Evolutionary conservation across 192 early-diverging fungal species (phyloP), one percentile per base, ranked within the genome.

Genomic region (Thamnidium elegans): DNA sequence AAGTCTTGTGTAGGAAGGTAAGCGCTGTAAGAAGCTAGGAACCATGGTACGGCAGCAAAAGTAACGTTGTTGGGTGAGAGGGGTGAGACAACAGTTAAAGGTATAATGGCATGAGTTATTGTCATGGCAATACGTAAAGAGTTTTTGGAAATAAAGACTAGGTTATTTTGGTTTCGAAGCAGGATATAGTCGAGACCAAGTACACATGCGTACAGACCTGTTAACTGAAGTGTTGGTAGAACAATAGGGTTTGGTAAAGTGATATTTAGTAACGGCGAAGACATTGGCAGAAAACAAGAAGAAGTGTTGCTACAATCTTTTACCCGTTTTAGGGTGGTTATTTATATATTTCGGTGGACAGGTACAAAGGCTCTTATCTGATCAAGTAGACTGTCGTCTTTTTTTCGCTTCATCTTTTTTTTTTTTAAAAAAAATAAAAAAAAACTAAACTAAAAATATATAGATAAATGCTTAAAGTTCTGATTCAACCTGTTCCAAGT

Each of bases 21-120:
- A 17, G 55, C 32, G 4, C 55, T 56, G 9, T 56, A 56, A 5
- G 55, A 39, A 9, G 55, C 55, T 8, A 56, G 32, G 9, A 56
- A 56, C 55, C 55, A 56, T 1, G 55, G 55, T n/a, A 34, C 55
- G n/a, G 55, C 55, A 6, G 55, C 55, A 19, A 56, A 56, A 0
- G n/a, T 34, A 7, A 56, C 31, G 19, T 56, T 56, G 17, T 56
- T 56, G 31, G 55, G 55, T 9, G 55, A 56, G 9, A 56, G 17
- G 4, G 55, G 55, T 9, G 55, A 56, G 32, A 56, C 32, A 34
- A 39, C 55, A 15, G 55, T 30, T 9, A 56, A 34, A 8, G 55
- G 55, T 10, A 36, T 34, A 17, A 19, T 4, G 32, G 55, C n/a
- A 39, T 56, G 55, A 10, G 34, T 19, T 3, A 56, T 10, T 5